Conservation (phyloP, 371 early-diverging fungal genomes). For the Syncephalastrum racemosum region DNA sequence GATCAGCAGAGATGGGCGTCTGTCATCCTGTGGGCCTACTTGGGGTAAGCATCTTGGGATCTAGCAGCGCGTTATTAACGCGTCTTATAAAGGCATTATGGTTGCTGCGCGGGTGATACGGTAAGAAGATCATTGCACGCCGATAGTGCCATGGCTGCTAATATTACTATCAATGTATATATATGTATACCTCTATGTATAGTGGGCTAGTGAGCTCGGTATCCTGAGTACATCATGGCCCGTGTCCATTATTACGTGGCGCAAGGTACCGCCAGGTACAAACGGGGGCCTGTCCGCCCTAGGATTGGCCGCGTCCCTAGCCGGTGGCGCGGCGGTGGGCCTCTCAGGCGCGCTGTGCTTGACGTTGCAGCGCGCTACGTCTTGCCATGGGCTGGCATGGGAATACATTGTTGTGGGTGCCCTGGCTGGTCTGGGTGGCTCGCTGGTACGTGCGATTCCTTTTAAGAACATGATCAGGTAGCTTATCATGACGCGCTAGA, state of each 20-base stretch:
- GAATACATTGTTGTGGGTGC: slow-evolving; percentile 50
- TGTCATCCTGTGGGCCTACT: slow-evolving; percentile 51
- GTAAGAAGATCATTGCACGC: slow-evolving; percentile 28
- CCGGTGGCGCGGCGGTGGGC: slow-evolving; percentile 78
- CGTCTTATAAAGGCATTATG: slow-evolving; percentile 62
- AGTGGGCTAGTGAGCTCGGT: slow-evolving; percentile 90
- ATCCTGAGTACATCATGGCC: slow-evolving; percentile 75
- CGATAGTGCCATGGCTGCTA: not conserved
- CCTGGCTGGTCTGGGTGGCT: slow-evolving; percentile 70
- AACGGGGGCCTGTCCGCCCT: slow-evolving; percentile 80
- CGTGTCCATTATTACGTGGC: slow-evolving; percentile 69
- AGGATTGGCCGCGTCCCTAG: slow-evolving; percentile 66
- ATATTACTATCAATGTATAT: no score
- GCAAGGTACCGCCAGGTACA: slow-evolving; percentile 83
- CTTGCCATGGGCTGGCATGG: slow-evolving; percentile 38
- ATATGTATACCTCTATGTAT: slow-evolving; percentile 1
- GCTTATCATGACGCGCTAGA: slow-evolving; percentile 25
- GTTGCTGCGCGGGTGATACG: slow-evolving; percentile 87
- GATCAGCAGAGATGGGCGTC: slow-evolving; percentile 32
- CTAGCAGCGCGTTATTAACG: not conserved
- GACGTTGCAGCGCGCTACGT: slow-evolving; percentile 35
- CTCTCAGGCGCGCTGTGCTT: slow-evolving; percentile 57
- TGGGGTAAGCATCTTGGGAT: slow-evolving; percentile 43
- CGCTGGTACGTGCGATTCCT: slow-evolving; percentile 50
- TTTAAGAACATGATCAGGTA: slow-evolving; percentile 4